Conservation (phyloP, 768 basidiomycete genomes). For the Strobilomyces dryophilus region DNA sequence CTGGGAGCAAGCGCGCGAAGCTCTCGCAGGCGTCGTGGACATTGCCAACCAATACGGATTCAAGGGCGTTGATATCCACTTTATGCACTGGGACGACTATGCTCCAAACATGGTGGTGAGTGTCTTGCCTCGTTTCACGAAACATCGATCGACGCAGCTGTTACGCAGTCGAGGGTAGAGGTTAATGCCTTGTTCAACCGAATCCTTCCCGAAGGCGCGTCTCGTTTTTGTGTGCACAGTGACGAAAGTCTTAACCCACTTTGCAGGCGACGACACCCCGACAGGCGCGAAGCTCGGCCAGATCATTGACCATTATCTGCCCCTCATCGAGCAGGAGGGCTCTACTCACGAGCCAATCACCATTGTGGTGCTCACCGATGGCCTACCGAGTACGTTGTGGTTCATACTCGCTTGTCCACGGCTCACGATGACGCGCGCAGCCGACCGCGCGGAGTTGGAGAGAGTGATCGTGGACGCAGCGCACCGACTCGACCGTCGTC, state of each 20-base stretch:
- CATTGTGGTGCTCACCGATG: constrained; percentile 37
- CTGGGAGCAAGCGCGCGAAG: constrained; percentile 39
- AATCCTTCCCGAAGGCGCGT: constrained; percentile 21
- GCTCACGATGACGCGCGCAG: constrained; percentile 10
- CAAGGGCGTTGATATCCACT: constrained; percentile 40
- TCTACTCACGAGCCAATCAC: constrained; percentile 33
- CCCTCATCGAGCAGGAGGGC: constrained; percentile 26
- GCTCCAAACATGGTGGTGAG: constrained; percentile 26
- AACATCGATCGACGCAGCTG: not conserved
- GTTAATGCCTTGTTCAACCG: constrained; percentile 25
- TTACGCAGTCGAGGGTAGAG: constrained; percentile 18
- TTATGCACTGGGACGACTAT: constrained; percentile 35
- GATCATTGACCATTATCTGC: constrained; percentile 36
- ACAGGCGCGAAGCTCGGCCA: constrained; percentile 35
- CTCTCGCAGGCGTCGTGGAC: constrained; percentile 39
- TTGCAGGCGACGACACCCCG: constrained; percentile 33
- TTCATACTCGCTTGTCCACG: not conserved
- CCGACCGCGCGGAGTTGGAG: constrained; percentile 25
- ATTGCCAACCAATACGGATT: constrained; percentile 34
- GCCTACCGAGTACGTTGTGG: constrained; percentile 35
- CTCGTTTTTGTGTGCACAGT: not conserved
- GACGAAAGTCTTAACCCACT: not conserved
- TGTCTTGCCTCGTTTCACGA: not conserved
- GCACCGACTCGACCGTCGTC: constrained; percentile 35
- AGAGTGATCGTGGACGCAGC: constrained; percentile 35